Evolutionary conservation across 108 stramenopile genomes (phyloP).

Genomic region (Cyclotella atomus): DNA sequence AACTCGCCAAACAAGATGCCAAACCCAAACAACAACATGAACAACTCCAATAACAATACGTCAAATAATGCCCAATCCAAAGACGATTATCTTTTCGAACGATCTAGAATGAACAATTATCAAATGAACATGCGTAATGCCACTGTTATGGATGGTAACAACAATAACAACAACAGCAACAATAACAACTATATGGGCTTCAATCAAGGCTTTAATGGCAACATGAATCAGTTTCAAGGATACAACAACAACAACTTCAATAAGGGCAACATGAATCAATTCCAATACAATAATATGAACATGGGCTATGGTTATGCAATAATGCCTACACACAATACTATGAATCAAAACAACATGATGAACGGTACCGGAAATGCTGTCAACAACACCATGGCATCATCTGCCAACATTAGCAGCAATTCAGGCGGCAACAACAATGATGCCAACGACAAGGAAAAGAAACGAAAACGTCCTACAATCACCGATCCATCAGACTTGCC

Average conservation of each 20-base stretch:
- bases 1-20: too few relatives aligned
- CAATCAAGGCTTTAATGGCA: not conserved
- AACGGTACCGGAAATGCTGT: too few relatives aligned
- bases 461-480: not conserved
- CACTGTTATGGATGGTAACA: not conserved
- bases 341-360: too few relatives aligned
- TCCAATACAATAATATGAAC: not conserved
- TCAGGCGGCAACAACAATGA: not conserved
- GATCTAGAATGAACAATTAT: not conserved
- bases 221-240: not conserved
- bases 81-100: conserved; percentile 8
- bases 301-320: too few relatives aligned
- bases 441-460: conserved; percentile 4
- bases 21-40: not conserved
- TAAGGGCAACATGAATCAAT: too few relatives aligned
- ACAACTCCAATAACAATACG: too few relatives aligned
- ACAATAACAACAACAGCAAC: not conserved
- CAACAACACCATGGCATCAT: too few relatives aligned
- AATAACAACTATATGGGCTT: conserved; percentile 1
- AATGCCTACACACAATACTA: too few relatives aligned
- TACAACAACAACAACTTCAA: not conserved
- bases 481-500: not conserved
- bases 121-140: conserved; percentile 7
- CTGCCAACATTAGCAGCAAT: too few relatives aligned
- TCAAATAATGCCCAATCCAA: conserved; percentile 5